phyloP scores from a whole-genome alignment of 169 alveolate species.

The Toxoplasma gondii region DNA sequence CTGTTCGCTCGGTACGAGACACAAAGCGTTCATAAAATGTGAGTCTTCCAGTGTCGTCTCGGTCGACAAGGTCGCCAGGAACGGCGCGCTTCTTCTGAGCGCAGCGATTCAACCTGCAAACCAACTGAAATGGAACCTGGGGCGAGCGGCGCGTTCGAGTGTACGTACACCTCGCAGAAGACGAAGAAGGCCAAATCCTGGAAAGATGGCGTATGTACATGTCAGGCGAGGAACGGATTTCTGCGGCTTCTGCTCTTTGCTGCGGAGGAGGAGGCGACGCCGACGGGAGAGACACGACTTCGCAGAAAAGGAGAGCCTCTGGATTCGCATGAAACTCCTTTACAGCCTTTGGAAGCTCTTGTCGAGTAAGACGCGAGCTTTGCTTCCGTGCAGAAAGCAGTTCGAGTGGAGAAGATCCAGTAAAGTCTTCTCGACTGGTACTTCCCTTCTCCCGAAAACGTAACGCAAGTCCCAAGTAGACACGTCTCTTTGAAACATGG shows the following conservation, averaged over 20 bases:
- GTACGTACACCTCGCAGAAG: slow-evolving; percentile 67
- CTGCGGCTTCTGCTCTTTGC: slow-evolving; percentile 53
- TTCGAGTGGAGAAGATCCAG: too few relatives aligned
- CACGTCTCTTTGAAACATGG: too few relatives aligned
- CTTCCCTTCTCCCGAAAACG: too few relatives aligned
- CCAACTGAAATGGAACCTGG: background rate
- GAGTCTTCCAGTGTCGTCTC: too few relatives aligned
- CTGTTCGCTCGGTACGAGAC: too few relatives aligned
- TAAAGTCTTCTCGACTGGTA: too few relatives aligned
- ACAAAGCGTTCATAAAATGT: too few relatives aligned
- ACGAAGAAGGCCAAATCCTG: slow-evolving; percentile 57
- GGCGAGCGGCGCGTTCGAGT: slow-evolving; percentile 14
- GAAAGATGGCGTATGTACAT: slow-evolving; percentile 60
- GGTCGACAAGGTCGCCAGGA: too few relatives aligned
- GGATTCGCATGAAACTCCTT: background rate
- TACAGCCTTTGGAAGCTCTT: background rate
- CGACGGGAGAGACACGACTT: slow-evolving; percentile 38
- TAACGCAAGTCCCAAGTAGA: too few relatives aligned
- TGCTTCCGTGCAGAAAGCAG: background rate
- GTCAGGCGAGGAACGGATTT: slow-evolving; percentile 53
- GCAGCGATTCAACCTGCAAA: background rate
- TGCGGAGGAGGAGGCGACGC: slow-evolving; percentile 45
- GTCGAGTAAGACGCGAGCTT: slow-evolving; percentile 9
- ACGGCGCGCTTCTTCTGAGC: too few relatives aligned
- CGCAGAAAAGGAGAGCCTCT: slow-evolving; percentile 27